phyloP scores from a whole-genome alignment of 345 rosid genomes.

The Leavenworthia alabamica region DNA sequence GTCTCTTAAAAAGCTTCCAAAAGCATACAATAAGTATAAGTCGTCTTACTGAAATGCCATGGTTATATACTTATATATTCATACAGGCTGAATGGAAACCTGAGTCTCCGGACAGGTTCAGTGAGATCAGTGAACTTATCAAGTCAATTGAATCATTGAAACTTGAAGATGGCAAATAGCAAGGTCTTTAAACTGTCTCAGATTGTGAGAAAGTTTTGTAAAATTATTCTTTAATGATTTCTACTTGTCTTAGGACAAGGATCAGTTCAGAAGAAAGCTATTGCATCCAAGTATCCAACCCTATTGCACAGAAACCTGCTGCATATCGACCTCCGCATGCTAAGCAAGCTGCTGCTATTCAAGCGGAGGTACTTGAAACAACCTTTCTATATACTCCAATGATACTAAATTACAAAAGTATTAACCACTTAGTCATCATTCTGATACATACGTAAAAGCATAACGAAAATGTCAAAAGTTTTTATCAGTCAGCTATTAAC shows the following conservation, averaged over 20 bases:
- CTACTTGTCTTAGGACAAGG: constrained; percentile 47
- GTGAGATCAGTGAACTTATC: constrained; percentile 63
- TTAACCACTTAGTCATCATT: not conserved
- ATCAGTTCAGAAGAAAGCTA: constrained; percentile 43
- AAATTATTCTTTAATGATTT: constrained; percentile 1
- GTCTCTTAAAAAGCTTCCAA: constrained; percentile 8
- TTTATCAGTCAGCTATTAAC: not conserved
- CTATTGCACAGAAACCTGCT: constrained; percentile 61
- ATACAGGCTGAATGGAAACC: constrained; percentile 90
- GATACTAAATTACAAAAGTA: not conserved
- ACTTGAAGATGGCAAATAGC: constrained; percentile 50
- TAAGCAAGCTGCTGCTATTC: constrained; percentile 63
- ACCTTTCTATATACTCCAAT: not conserved
- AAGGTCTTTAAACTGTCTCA: constrained; percentile 40
- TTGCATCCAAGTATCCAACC: constrained; percentile 33
- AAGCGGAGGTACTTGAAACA: constrained; percentile 66
- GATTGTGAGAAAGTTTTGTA: not conserved
- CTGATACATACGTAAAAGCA: not conserved
- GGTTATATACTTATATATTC: not conserved
- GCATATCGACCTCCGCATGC: constrained; percentile 96
- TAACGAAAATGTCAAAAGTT: not conserved
- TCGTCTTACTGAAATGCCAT: constrained; percentile 4
- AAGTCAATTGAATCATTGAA: constrained; percentile 58
- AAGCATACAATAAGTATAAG: not conserved
- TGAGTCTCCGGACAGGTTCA: constrained; percentile 60